Conservation (phyloP, 495 filamentous ascomycete genomes). For the Xylaria castorea region DNA sequence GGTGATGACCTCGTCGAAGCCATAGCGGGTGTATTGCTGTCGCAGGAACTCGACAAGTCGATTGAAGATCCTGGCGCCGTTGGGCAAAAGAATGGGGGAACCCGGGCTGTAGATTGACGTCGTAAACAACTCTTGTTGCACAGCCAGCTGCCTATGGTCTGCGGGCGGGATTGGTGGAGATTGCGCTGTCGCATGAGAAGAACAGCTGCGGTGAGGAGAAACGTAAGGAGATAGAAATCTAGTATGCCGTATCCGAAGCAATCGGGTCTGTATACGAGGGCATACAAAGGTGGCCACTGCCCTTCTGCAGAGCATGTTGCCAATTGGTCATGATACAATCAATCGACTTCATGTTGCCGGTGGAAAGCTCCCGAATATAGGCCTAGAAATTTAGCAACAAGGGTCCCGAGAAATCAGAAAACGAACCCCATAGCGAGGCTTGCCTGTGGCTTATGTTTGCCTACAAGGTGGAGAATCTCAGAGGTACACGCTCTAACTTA, state of each 20-base stretch:
- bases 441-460: background rate
- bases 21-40: constrained; percentile 84
- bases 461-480: background rate
- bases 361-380: background rate
- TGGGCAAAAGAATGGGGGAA: constrained; percentile 86
- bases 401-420: background rate
- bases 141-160: constrained; percentile 75
- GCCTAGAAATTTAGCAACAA: constrained; percentile 7
- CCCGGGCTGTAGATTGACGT: constrained; percentile 83
- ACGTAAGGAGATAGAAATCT: constrained; percentile 11
- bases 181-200: constrained; percentile 38
- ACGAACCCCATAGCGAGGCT: background rate
- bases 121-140: constrained; percentile 78
- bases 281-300: constrained; percentile 21
- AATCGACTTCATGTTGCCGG: constrained; percentile 16
- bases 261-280: constrained; percentile 29
- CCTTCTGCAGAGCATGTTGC: constrained; percentile 37
- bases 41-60: constrained; percentile 85
- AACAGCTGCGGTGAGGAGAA: constrained; percentile 39
- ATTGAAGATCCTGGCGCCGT: constrained; percentile 86
- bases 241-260: constrained; percentile 27
- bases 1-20: constrained; percentile 90
- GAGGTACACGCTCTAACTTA: too few species aligned
- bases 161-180: constrained; percentile 44
- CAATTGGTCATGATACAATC: constrained; percentile 26